These are phyloP conservation scores for Dillenia suffruticosa DNA, from an alignment of 164 flowering plant genomes.

Conservation along the genomic window DNA sequence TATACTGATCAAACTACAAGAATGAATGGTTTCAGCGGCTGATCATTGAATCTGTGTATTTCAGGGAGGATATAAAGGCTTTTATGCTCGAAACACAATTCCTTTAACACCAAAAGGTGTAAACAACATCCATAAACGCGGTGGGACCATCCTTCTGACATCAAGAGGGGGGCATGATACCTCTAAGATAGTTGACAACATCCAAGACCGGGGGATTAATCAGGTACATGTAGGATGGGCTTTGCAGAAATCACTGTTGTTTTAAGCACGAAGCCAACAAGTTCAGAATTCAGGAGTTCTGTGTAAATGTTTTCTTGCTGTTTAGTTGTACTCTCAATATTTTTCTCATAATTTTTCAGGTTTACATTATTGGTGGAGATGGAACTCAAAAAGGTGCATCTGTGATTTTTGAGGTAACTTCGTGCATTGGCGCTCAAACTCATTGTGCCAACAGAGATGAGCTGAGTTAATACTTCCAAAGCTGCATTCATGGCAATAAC, in stretches of 20 bases:
- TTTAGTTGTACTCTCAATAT: no score
- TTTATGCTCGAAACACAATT: slow-evolving; percentile 74
- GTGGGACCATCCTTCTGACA: slow-evolving; percentile 88
- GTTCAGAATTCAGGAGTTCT: no score
- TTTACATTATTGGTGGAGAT: slow-evolving; percentile 93
- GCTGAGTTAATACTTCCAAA: no score
- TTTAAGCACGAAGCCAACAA: no score
- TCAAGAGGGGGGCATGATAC: slow-evolving; percentile 94
- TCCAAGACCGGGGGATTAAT: slow-evolving; percentile 91
- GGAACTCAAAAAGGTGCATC: slow-evolving; percentile 94
- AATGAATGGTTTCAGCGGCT: no score
- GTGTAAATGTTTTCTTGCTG: no score
- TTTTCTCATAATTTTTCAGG: slow-evolving; percentile 27
- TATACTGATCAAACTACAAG: no score
- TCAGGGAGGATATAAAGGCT: slow-evolving; percentile 93
- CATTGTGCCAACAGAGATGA: no score
- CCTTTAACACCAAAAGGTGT: slow-evolving; percentile 70
- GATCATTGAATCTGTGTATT: slow-evolving; percentile 8
- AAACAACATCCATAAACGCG: slow-evolving; percentile 92
- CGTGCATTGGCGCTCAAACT: no score
- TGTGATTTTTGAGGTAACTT: slow-evolving; percentile 70
- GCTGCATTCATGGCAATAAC: no score
- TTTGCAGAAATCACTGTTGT: no score
- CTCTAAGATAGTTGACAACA: slow-evolving; percentile 84
- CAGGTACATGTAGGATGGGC: slow-evolving; percentile 43